Conservation (phyloP, 768 basidiomycete genomes). For the Pisolithus sp. region DNA sequence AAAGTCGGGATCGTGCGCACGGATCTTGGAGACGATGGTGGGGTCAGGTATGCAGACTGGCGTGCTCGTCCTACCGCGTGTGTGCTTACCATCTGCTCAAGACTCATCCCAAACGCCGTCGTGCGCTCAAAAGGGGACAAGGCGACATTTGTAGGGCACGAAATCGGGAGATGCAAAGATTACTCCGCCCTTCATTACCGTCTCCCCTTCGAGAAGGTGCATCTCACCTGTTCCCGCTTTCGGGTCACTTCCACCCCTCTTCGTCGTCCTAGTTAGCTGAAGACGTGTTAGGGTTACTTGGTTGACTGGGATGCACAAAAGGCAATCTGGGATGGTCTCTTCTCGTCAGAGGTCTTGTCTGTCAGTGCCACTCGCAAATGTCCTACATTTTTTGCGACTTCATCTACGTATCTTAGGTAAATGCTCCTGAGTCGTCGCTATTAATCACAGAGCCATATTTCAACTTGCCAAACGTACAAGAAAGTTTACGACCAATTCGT, state of each 20-base stretch:
- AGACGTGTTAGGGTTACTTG: slow-evolving; percentile 66
- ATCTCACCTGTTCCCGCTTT: slow-evolving; percentile 3
- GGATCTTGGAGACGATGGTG: slow-evolving; percentile 16
- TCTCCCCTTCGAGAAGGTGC: slow-evolving; percentile 83
- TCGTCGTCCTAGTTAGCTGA: slow-evolving; percentile 6
- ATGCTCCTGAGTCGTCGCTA: slow-evolving; percentile 66
- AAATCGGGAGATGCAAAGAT: slow-evolving; percentile 70
- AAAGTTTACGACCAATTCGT: slow-evolving; percentile 92
- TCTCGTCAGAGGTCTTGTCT: slow-evolving; percentile 63
- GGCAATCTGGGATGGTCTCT: slow-evolving; percentile 87
- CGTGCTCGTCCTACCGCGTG: neutral
- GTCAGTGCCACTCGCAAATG: slow-evolving; percentile 32
- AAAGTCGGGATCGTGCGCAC: slow-evolving; percentile 56
- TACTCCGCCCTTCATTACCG: slow-evolving; percentile 78
- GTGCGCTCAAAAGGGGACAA: slow-evolving; percentile 82
- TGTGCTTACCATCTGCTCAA: slow-evolving; percentile 22
- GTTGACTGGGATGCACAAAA: slow-evolving; percentile 96
- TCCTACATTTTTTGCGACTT: slow-evolving; percentile 3
- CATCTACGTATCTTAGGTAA: slow-evolving; percentile 42
- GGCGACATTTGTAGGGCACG: slow-evolving; percentile 78
- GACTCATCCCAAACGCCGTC: slow-evolving; percentile 75
- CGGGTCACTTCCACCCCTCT: neutral
- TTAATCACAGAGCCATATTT: slow-evolving; percentile 93
- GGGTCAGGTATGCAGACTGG: slow-evolving; percentile 16
- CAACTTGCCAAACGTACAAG: slow-evolving; percentile 88